Evolutionary conservation across 176 grass and related monocot genomes (phyloP), one percentile per base, ranked within the genome.

Genomic region (Luzula sylvatica): DNA sequence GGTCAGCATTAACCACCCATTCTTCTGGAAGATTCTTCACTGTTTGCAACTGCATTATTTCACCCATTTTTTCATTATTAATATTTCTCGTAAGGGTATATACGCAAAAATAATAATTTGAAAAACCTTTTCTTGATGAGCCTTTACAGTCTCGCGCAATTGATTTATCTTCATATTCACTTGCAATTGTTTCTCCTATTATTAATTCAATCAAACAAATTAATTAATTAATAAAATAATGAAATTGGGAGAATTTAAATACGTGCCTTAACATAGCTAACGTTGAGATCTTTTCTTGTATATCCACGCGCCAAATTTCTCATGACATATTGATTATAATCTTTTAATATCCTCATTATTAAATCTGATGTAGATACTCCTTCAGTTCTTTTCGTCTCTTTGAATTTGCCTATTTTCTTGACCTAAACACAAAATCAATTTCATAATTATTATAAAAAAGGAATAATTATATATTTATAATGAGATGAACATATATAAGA

Each of bases 311-410:
- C 93, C 48, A 98, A 76, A 72, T 98, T 98, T 52, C 93, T 73
- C 93, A 75, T 98, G 17, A 98, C 75, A 82, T 90, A 98, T 67
- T 98, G 78, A 52, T 98, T 98, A 19, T 98, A 98, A 60, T 98
- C 93, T 43, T 98, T 98, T 25, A 92, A 62, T 42, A 98, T 98
- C 65, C 93, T 82, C 93, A 98, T 98, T 77, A 98, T 98, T 40
- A 98, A 71, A 45, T 98, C 86, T 15, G 93, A 98, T 65, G 93
- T 98, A 23, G 93, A 98, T 66, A 98, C 75, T 0, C 93, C 93
- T 0, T 92, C 75, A 20, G 86, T 98, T 13, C 86, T 56, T 58
- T 87, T 98, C 43, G 93, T 98, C 71, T 98, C 93, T 65, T 80
- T 98, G 79, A 98, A 98, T 66, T 90, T 98, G 42, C 93, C 92